Evolutionary conservation across 495 filamentous ascomycete species (phyloP).

Genomic region (Parachaetomium inaequale): DNA sequence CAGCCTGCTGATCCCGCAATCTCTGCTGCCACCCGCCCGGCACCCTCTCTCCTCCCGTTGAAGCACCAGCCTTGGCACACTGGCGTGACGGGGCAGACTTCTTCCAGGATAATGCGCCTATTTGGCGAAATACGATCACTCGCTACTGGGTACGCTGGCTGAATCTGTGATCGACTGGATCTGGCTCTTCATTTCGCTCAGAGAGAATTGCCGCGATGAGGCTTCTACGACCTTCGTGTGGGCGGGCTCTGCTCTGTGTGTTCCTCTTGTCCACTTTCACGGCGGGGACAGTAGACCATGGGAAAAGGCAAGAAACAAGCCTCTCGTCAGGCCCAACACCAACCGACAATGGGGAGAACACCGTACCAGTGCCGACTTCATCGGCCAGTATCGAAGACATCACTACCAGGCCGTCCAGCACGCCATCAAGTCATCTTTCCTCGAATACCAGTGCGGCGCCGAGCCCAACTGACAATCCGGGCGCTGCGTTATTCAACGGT

Average conservation of each 20-base stretch:
- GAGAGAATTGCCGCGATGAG: constrained; percentile 14
- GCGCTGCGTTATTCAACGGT: constrained; percentile 2
- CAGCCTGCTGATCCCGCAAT: too few species aligned
- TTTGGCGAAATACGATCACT: too few species aligned
- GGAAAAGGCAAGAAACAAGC: constrained; percentile 28
- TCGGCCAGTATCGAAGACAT: too few species aligned
- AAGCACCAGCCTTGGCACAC: too few species aligned
- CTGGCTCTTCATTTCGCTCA: not conserved
- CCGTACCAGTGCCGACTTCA: not conserved
- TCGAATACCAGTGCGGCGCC: not conserved
- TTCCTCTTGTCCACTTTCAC: constrained; percentile 23
- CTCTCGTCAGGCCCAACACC: not conserved
- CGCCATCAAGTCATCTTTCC: too few species aligned
- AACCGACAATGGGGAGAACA: not conserved
- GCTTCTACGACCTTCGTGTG: constrained; percentile 5
- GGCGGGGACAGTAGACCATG: constrained; percentile 14
- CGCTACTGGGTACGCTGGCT: too few species aligned
- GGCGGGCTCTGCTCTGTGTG: constrained; percentile 35
- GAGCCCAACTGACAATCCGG: not conserved
- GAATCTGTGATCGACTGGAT: not conserved
- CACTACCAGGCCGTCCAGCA: too few species aligned
- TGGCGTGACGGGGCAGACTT: too few species aligned
- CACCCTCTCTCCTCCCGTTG: too few species aligned
- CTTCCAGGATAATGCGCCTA: too few species aligned
- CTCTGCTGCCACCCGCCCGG: too few species aligned